Evolutionary conservation across 805 yeast species (phyloP).

Genomic region (Millerago galiae): DNA sequence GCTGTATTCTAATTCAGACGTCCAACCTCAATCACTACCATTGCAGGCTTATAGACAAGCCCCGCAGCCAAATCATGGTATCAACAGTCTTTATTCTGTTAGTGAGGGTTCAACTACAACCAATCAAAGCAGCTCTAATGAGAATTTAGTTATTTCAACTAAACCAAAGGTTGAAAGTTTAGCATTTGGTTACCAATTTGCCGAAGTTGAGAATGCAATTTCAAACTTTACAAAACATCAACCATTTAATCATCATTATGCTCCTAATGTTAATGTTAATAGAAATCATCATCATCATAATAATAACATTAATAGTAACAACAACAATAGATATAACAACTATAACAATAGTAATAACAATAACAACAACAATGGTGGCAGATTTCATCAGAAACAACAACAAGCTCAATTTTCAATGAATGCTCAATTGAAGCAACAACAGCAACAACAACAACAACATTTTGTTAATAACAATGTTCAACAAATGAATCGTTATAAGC

Average conservation of each 20-base stretch:
- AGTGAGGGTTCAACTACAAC: not conserved
- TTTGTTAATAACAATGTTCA: conserved; percentile 13
- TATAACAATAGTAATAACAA: conserved; percentile 7
- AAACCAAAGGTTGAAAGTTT: conserved; percentile 11
- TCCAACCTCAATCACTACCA: not conserved
- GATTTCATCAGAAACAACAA: conserved; percentile 6
- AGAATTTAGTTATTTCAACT: not conserved
- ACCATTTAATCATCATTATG: conserved; percentile 26
- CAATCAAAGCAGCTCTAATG: not conserved
- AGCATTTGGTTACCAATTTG: conserved; percentile 21
- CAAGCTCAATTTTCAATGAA: conserved; percentile 13
- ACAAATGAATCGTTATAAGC: conserved; percentile 17
- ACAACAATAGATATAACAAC: conserved; percentile 4
- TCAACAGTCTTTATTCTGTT: not conserved
- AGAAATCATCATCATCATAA: conserved; percentile 11
- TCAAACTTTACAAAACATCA: conserved; percentile 25
- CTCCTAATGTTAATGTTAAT: conserved; percentile 23
- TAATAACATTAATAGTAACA: conserved; percentile 6
- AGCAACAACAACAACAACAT: conserved; percentile 22
- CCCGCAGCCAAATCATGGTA: not conserved
- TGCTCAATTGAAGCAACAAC: conserved; percentile 22
- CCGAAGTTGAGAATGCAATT: conserved; percentile 25
- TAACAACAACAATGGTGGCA: conserved; percentile 4
- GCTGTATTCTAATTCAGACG: not conserved
- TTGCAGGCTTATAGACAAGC: not conserved